Conservation (phyloP, 164 flowering plant genomes). For the Echeveria elegans region DNA sequence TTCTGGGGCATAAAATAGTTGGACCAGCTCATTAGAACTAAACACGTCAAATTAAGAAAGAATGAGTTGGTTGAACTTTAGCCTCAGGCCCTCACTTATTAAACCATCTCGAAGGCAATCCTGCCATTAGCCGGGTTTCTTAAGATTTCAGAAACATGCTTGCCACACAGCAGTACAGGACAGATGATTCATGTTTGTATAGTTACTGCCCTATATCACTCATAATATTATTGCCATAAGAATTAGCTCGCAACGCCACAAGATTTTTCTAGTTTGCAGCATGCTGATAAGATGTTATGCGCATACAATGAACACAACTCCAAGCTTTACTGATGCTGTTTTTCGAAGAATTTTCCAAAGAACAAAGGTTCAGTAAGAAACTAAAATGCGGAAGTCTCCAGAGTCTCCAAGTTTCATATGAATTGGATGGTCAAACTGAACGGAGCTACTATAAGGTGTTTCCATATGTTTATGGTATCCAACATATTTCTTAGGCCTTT, state of each 20-base stretch:
- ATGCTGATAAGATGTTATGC: not conserved
- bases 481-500: not conserved
- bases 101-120: no score
- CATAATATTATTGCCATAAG: not conserved
- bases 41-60: no score
- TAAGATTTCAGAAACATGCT: no score
- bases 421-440: not conserved
- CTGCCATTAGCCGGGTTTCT: no score
- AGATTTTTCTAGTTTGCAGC: not conserved
- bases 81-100: no score
- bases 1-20: no score
- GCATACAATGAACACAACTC: not conserved
- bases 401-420: not conserved
- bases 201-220: no score
- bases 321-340: not conserved
- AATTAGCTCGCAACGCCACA: no score
- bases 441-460: not conserved
- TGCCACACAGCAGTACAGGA: no score
- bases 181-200: no score
- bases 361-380: not conserved
- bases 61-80: no score
- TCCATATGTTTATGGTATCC: not conserved
- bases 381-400: not conserved
- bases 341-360: not conserved
- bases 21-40: no score